A percentile compares a stretch with the other conserved stretches of the same genome.
Conservation (phyloP, 73 alveolate genomes). For the Symbiodinium pilosum region DNA sequence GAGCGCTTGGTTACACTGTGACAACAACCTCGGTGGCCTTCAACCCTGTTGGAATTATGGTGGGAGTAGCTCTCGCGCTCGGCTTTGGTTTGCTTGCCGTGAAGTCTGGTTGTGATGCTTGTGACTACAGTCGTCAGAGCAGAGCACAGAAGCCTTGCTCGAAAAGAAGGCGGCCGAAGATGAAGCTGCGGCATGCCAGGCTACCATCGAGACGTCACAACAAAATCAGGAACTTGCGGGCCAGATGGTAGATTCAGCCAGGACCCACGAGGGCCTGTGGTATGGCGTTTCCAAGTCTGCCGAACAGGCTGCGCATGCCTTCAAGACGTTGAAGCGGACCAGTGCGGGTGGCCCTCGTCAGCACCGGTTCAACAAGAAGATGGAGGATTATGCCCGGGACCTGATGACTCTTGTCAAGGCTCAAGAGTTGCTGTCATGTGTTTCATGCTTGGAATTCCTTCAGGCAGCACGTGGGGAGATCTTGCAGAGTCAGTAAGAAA, state of each 20-base stretch:
- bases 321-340: not conserved
- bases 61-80: not conserved
- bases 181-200: not conserved
- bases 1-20: not conserved
- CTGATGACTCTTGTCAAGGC: not conserved
- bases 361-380: conserved; percentile 21
- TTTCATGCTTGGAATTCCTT: not conserved
- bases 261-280: conserved; percentile 13
- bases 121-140: no score
- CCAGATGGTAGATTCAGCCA: not conserved
- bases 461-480: not conserved
- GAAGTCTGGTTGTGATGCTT: not conserved
- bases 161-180: not conserved
- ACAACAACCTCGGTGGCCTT: conserved; percentile 6
- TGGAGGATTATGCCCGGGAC: not conserved
- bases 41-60: conserved; percentile 28
- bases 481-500: not conserved
- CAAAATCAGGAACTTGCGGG: not conserved
- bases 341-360: not conserved
- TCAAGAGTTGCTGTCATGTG: not conserved
- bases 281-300: not conserved
- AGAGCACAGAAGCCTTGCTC: not conserved
- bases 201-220: not conserved
- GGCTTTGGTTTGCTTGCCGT: conserved; percentile 3
- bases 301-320: not conserved